Evolutionary conservation across 768 basidiomycete genomes (phyloP).

Genomic region (Boletus pseudopeckii): DNA sequence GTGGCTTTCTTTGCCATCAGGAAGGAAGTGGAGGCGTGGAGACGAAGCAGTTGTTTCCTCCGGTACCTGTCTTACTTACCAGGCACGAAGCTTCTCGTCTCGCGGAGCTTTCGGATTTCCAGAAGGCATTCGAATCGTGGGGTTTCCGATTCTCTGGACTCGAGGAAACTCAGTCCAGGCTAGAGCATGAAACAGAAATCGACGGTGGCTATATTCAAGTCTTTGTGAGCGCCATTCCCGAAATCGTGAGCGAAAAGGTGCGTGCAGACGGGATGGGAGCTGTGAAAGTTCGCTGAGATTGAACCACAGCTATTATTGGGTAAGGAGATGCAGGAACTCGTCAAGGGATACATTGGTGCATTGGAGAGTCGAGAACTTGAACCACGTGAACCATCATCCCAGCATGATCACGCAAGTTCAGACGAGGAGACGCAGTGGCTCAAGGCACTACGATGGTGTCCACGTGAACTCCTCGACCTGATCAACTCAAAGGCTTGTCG

Average conservation of each 20-base stretch:
- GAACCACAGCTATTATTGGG: constrained; percentile 54
- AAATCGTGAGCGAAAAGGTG: constrained; percentile 68
- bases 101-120: constrained; percentile 37
- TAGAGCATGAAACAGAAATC: constrained; percentile 15
- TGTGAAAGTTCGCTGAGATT: constrained; percentile 9
- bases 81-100: constrained; percentile 56
- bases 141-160: constrained; percentile 56
- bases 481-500: constrained; percentile 95
- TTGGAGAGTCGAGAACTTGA: constrained; percentile 47
- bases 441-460: constrained; percentile 75
- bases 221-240: constrained; percentile 59
- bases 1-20: constrained; percentile 52
- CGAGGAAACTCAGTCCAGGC: constrained; percentile 20
- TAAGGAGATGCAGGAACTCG: constrained; percentile 69
- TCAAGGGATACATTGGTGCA: constrained; percentile 69
- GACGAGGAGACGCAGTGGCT: constrained; percentile 49
- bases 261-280: constrained; percentile 9
- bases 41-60: constrained; percentile 46
- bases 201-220: constrained; percentile 58
- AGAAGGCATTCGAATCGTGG: constrained; percentile 59
- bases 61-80: constrained; percentile 63
- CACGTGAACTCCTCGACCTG: constrained; percentile 76
- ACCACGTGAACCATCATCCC: constrained; percentile 16
- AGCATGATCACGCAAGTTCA: constrained; percentile 1
- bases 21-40: constrained; percentile 36